Percentiles rank a stretch among this genome's conserved stretches.
Evolutionary conservation across 2,329 filamentous ascomycete genomes (phyloP).

Genomic region (Graphilbum sp.): DNA sequence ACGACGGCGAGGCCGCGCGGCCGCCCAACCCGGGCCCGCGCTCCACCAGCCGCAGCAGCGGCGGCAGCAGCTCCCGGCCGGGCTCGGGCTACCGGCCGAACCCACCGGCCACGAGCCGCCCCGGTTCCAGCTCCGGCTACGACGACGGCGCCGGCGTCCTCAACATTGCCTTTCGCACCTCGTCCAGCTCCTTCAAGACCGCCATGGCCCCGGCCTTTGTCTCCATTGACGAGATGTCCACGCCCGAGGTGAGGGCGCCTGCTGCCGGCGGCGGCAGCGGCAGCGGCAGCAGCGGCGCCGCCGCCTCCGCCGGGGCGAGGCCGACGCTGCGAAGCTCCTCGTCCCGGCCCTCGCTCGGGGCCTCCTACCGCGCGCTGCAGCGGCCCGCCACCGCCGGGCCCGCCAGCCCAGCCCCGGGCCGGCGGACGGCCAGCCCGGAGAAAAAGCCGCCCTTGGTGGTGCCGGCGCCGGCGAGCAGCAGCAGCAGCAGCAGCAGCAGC

Average conservation of each 20-base stretch:
- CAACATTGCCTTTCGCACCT: no score
- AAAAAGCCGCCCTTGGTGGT: no score
- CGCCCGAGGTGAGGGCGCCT: no score
- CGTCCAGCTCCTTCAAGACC: slow-evolving; percentile 27
- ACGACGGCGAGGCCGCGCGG: slow-evolving; percentile 36
- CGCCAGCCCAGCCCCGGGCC: no score
- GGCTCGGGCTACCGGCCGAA: slow-evolving; percentile 46
- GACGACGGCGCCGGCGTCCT: slow-evolving; percentile 21
- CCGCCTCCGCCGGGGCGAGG: no score
- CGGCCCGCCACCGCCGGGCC: neutral
- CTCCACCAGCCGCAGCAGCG: slow-evolving; percentile 19
- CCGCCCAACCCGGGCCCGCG: slow-evolving; percentile 37
- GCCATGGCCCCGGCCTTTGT: slow-evolving; percentile 19
- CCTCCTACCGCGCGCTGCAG: neutral
- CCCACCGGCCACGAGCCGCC: slow-evolving; percentile 35
- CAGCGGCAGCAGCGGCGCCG: no score
- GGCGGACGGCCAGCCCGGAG: neutral
- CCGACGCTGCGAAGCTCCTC: no score
- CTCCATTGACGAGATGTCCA: slow-evolving; percentile 26
- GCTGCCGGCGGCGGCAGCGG: no score
- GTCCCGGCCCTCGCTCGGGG: neutral
- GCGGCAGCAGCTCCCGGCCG: slow-evolving; percentile 24
- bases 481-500: no score
- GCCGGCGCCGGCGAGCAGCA: no score
- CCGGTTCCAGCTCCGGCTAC: slow-evolving; percentile 35